These are phyloP conservation scores for Chrysoporthe cubensis DNA, from an alignment of 2,329 filamentous ascomycete genomes.

Conservation along the genomic window DNA sequence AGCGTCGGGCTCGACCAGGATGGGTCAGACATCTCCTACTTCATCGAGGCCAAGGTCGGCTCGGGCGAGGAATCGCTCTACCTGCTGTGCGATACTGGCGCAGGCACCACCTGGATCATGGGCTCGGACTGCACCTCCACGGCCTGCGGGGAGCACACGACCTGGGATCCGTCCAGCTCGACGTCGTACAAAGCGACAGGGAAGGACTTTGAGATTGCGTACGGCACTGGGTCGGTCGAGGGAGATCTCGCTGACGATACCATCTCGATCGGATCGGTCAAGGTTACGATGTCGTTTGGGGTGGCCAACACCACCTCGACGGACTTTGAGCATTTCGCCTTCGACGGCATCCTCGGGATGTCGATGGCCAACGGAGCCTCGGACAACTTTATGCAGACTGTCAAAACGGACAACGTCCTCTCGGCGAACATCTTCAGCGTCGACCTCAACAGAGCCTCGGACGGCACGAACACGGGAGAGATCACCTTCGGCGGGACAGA, in stretches of 20 bases:
- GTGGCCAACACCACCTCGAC: conserved; percentile 71
- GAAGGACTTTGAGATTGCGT: conserved; percentile 67
- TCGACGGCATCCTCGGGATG: conserved; percentile 85
- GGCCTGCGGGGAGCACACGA: conserved; percentile 71
- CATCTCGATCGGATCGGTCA: conserved; percentile 68
- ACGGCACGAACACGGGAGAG: conserved; percentile 72
- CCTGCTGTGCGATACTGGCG: conserved; percentile 69
- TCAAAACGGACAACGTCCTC: conserved; percentile 62
- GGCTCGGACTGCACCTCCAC: conserved; percentile 66
- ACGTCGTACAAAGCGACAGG: conserved; percentile 59
- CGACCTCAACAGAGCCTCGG: conserved; percentile 67
- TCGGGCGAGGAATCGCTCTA: conserved; percentile 58
- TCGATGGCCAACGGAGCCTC: conserved; percentile 64
- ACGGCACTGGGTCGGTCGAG: conserved; percentile 76
- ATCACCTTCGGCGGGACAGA: conserved; percentile 77
- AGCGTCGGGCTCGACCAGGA: conserved; percentile 65
- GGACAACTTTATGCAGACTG: conserved; percentile 68
- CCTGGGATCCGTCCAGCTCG: conserved; percentile 70
- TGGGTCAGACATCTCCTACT: conserved; percentile 69
- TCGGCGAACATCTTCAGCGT: conserved; percentile 70
- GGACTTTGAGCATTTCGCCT: conserved; percentile 78
- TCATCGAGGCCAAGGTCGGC: conserved; percentile 60
- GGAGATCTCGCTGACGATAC: conserved; percentile 70
- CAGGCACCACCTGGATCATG: conserved; percentile 84
- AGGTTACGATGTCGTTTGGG: conserved; percentile 70